Evolutionary conservation across 495 filamentous ascomycete genomes (phyloP).

Genomic region (Poronia punctata): DNA sequence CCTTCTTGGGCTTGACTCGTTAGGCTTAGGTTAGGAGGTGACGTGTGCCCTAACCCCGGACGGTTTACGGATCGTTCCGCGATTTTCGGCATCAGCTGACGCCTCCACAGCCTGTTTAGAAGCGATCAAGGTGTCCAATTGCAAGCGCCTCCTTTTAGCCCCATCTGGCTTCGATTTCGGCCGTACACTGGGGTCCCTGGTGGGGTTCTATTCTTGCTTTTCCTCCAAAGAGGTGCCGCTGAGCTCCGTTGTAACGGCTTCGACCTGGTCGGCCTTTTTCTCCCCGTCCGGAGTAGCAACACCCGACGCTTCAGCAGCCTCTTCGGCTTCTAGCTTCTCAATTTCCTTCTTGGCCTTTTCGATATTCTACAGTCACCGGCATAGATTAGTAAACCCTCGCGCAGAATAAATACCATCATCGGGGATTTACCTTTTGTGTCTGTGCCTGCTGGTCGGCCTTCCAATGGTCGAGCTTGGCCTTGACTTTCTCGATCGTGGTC

Average conservation of each 20-base stretch:
- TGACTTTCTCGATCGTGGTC: slow-evolving; percentile 72
- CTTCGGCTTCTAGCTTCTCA: slow-evolving; percentile 53
- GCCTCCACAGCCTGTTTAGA: too few species aligned
- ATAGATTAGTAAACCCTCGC: slow-evolving; percentile 43
- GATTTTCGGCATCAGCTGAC: too few species aligned
- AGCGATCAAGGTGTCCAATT: too few species aligned
- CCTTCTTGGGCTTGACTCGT: too few species aligned
- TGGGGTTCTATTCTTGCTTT: slow-evolving; percentile 50
- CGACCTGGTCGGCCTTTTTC: slow-evolving; percentile 32
- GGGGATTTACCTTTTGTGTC: slow-evolving; percentile 73
- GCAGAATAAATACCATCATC: not conserved
- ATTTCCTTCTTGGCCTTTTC: slow-evolving; percentile 64
- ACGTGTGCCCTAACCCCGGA: too few species aligned
- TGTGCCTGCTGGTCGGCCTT: slow-evolving; percentile 83
- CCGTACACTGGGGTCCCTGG: not conserved
- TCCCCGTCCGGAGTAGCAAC: slow-evolving; percentile 31
- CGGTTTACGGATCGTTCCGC: too few species aligned
- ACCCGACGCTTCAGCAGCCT: slow-evolving; percentile 31
- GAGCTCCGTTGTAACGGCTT: slow-evolving; percentile 50
- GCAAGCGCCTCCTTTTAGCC: too few species aligned
- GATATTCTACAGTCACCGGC: slow-evolving; percentile 77
- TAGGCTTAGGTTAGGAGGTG: too few species aligned
- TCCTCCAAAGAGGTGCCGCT: slow-evolving; percentile 65
- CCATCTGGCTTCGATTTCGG: not conserved
- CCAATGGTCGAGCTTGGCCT: slow-evolving; percentile 86